A percentile compares a stretch with the other conserved stretches of the same genome.
Evolutionary conservation across 2,329 filamentous ascomycete species (phyloP).

Genomic region (Fusarium luffae): DNA sequence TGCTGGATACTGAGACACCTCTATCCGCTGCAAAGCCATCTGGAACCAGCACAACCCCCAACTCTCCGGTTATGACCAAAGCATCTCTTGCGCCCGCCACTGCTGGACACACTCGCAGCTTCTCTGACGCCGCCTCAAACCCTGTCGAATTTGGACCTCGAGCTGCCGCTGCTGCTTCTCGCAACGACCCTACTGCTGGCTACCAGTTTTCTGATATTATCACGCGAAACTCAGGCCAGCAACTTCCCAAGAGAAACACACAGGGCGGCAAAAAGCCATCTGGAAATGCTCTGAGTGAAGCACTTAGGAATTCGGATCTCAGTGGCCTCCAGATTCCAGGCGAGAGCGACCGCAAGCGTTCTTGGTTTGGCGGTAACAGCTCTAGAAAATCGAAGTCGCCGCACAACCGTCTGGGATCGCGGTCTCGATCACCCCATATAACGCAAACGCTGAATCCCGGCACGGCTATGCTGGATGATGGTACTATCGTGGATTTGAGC

Average conservation of each 20-base stretch:
- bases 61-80: slow-evolving; percentile 46
- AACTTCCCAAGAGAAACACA: slow-evolving; percentile 63
- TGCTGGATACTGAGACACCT: slow-evolving; percentile 62
- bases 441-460: slow-evolving; percentile 46
- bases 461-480: slow-evolving; percentile 67
- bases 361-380: slow-evolving; percentile 50
- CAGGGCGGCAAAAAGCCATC: slow-evolving; percentile 55
- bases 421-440: slow-evolving; percentile 52
- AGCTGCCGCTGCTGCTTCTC: slow-evolving; percentile 25
- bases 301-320: slow-evolving; percentile 64
- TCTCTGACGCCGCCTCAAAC: slow-evolving; percentile 64
- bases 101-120: slow-evolving; percentile 57
- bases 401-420: slow-evolving; percentile 57
- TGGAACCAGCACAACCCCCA: slow-evolving; percentile 50
- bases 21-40: slow-evolving; percentile 36
- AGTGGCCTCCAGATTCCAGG: slow-evolving; percentile 61
- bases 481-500: slow-evolving; percentile 72
- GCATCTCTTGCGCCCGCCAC: slow-evolving; percentile 37
- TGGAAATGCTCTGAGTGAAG: slow-evolving; percentile 60
- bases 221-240: slow-evolving; percentile 61
- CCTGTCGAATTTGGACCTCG: slow-evolving; percentile 59
- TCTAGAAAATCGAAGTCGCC: slow-evolving; percentile 64
- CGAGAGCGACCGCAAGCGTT: slow-evolving; percentile 57
- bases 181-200: slow-evolving; percentile 59
- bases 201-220: slow-evolving; percentile 73